Evolutionary conservation across 2,329 filamentous ascomycete species (phyloP).

Genomic region (Monosporascus sp.): DNA sequence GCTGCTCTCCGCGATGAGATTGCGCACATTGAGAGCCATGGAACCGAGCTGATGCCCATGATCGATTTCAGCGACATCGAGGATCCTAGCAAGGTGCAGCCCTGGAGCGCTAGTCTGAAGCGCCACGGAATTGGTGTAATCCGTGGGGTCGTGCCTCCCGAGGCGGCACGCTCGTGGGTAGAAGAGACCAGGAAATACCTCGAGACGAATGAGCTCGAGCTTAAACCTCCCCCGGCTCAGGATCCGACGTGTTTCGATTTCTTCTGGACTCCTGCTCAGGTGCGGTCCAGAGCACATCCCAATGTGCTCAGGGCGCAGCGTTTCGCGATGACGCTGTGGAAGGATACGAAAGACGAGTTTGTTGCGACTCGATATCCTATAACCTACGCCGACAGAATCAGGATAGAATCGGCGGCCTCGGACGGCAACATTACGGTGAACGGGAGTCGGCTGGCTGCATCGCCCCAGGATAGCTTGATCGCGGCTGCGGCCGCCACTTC

Average conservation of each 20-base stretch:
- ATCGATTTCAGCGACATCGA: conserved; percentile 50
- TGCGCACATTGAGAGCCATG: conserved; percentile 45
- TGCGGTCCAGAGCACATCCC: conserved; percentile 62
- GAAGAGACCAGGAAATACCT: conserved; percentile 57
- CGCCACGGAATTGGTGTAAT: conserved; percentile 63
- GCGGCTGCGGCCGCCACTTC: conserved; percentile 31
- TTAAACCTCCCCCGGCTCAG: conserved; percentile 52
- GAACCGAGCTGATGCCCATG: conserved; percentile 49
- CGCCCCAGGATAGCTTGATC: conserved; percentile 25
- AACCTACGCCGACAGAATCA: conserved; percentile 64
- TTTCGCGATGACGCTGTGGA: conserved; percentile 66
- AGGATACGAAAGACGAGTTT: conserved; percentile 47
- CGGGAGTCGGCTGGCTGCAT: conserved; percentile 18
- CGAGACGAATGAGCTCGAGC: conserved; percentile 39
- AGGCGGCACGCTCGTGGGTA: conserved; percentile 54
- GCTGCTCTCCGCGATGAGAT: conserved; percentile 46
- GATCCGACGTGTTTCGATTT: conserved; percentile 68
- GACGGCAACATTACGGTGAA: conserved; percentile 28
- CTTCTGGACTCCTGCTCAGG: conserved; percentile 69
- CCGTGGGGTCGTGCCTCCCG: conserved; percentile 55
- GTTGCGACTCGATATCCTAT: conserved; percentile 59
- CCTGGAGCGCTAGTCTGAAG: conserved; percentile 53
- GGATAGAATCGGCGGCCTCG: conserved; percentile 54
- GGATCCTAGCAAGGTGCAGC: conserved; percentile 41
- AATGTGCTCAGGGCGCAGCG: conserved; percentile 58